These are phyloP conservation scores for Gyrodon lividus DNA, from an alignment of 768 basidiomycete species.

Conservation along the genomic window DNA sequence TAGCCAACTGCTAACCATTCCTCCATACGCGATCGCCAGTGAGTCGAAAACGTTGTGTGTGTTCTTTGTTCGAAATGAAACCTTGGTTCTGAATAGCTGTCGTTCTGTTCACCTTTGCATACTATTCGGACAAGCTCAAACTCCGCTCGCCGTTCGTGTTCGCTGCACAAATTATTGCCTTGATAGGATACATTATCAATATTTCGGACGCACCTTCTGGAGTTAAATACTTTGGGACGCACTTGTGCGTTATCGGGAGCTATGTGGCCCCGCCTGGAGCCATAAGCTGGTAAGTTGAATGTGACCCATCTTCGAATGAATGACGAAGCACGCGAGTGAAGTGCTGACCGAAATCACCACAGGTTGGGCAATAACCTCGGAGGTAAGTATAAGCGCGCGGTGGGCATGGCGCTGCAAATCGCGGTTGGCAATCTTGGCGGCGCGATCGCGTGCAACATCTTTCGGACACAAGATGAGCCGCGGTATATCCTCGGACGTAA, in stretches of 20 bases:
- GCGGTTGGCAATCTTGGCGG: constrained; percentile 66
- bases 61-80: not conserved
- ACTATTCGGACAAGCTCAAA: constrained; percentile 53
- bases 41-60: constrained; percentile 24
- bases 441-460: constrained; percentile 60
- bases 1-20: constrained; percentile 62
- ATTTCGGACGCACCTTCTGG: constrained; percentile 50
- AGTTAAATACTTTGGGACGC: constrained; percentile 69
- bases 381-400: constrained; percentile 65
- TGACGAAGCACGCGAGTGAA: not conserved
- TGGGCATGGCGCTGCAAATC: constrained; percentile 66
- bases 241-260: constrained; percentile 57
- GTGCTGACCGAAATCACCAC: not conserved
- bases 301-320: too few relatives aligned
- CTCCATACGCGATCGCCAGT: constrained; percentile 65
- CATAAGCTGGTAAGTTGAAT: constrained; percentile 57
- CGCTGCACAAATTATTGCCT: constrained; percentile 45
- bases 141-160: constrained; percentile 61
- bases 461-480: constrained; percentile 55
- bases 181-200: constrained; percentile 61
- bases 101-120: constrained; percentile 47
- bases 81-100: constrained; percentile 37
- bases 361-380: constrained; percentile 10
- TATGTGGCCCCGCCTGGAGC: constrained; percentile 60
- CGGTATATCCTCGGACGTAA: constrained; percentile 60